Evolutionary conservation across 305 asterid species (phyloP).

Genomic region (Stenogyne calaminthoides): DNA sequence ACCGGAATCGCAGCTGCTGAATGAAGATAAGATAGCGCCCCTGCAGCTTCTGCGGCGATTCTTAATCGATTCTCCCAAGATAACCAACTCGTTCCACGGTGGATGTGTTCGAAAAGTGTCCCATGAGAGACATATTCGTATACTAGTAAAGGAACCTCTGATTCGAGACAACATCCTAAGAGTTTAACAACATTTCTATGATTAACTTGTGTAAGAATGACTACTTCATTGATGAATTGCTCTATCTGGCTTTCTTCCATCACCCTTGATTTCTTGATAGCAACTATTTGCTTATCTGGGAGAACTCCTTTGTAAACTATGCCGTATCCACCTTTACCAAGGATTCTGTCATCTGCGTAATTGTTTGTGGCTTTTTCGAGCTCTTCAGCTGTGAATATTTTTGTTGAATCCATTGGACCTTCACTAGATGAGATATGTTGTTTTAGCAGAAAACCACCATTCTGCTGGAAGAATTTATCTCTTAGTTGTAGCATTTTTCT

Average conservation of each 20-base stretch:
- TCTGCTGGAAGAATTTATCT: constrained; percentile 73
- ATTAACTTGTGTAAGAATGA: constrained; percentile 64
- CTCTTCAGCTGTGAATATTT: constrained; percentile 57
- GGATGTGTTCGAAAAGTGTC: constrained; percentile 57
- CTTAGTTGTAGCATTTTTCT: constrained; percentile 51
- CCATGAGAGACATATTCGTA: constrained; percentile 66
- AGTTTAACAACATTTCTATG: constrained; percentile 67
- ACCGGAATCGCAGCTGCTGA: constrained; percentile 60
- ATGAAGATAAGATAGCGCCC: constrained; percentile 64
- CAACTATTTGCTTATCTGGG: constrained; percentile 51
- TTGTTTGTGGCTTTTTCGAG: constrained; percentile 51
- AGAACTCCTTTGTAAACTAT: constrained; percentile 64
- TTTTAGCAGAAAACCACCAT: constrained; percentile 64
- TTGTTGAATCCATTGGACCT: constrained; percentile 47
- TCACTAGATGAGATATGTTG: constrained; percentile 58
- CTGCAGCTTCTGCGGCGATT: constrained; percentile 60
- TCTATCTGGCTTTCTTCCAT: constrained; percentile 60
- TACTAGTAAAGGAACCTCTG: constrained; percentile 63
- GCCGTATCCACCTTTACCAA: constrained; percentile 66
- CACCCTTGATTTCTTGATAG: constrained; percentile 58
- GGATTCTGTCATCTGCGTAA: constrained; percentile 56
- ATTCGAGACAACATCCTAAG: constrained; percentile 62
- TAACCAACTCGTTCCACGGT: constrained; percentile 44
- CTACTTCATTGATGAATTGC: constrained; percentile 68
- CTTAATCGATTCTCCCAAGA: constrained; percentile 62